Base-by-base conservation (phyloP, 805 yeast genomes). In the Wickerhamomyces alni region DNA sequence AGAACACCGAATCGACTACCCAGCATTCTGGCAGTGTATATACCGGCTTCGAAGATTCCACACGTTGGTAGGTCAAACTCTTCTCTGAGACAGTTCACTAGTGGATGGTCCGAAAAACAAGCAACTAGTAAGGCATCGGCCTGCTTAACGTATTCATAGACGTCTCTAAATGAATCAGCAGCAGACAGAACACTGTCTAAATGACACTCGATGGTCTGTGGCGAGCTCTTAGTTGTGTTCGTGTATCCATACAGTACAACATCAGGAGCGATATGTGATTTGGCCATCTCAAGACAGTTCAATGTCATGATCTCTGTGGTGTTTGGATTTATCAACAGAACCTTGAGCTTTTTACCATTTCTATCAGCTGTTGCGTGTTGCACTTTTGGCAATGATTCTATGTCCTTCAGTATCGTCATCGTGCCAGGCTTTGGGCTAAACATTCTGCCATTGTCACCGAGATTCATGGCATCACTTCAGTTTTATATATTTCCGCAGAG, bases 91-190 rank as follows among this genome's bases (percentile, higher is more conserved):
- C 63, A 59, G 42, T 61, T 58, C 3, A 52, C 54, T 40, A 61
- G 39, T 3, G 66, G 66, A 43, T 61, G 66, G 27, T 60, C 64
- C 1, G 64, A 59, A 45, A 61, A 61, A 33, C 66, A 61, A 1
- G 63, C 65, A 5, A 61, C 64, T 6, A 61, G 40, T 4, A 56
- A 52, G 1, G 63, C 63, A 44, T 61, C 64, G 1, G 45, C 61
- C 29, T 58, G 55, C 18, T 35, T 31, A 5, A 54, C 44, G 30
- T 57, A 45, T 11, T 45, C 53, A 35, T 61, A 58, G 8, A 50
- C 52, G 39, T 59, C 65, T 36, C 59, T 47, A 32, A 61, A 52
- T 6, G 55, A 46, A 15, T 49, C 61, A 3, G 65, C 59, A 8
- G 63, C 42, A 1, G 66, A 61, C 3, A 60, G 33, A 4, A 61